Percentiles rank a stretch among this genome's conserved stretches.
These are phyloP conservation scores for Neurospora intermedia DNA, from an alignment of 495 filamentous ascomycete species.

Conservation along the genomic window DNA sequence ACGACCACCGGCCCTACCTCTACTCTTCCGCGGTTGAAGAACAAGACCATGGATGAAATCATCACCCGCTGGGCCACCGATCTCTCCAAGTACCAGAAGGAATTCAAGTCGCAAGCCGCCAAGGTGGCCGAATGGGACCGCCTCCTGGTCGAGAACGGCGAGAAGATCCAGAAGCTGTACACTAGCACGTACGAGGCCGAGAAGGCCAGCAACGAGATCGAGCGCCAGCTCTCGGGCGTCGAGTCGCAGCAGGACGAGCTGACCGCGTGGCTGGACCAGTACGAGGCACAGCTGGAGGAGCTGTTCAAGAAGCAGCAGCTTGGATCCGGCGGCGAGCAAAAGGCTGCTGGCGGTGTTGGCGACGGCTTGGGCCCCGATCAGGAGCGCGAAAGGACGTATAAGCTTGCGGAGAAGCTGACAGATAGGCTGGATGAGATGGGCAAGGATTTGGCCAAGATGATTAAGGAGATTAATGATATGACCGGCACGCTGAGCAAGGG, in stretches of 20 bases:
- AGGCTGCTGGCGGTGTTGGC: slow-evolving; percentile 27
- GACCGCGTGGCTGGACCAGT: slow-evolving; percentile 69
- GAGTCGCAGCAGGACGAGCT: slow-evolving; percentile 90
- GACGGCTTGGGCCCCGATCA: slow-evolving; percentile 76
- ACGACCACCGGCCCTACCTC: slow-evolving; percentile 71
- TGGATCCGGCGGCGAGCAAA: slow-evolving; percentile 18
- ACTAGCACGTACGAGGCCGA: slow-evolving; percentile 82
- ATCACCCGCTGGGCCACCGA: slow-evolving; percentile 96
- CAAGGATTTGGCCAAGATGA: slow-evolving; percentile 84
- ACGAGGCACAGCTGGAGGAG: slow-evolving; percentile 79
- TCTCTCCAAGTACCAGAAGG: slow-evolving; percentile 87
- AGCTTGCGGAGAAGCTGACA: slow-evolving; percentile 80
- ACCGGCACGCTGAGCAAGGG: slow-evolving; percentile 76
- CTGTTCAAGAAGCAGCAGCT: slow-evolving; percentile 58
- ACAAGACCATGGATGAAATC: slow-evolving; percentile 99
- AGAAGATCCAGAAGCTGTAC: slow-evolving; percentile 85
- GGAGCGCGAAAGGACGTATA: slow-evolving; percentile 89
- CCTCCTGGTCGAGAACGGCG: slow-evolving; percentile 78
- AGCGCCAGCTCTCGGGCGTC: slow-evolving; percentile 75
- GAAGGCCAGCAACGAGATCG: slow-evolving; percentile 78
- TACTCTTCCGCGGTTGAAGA: slow-evolving; percentile 81
- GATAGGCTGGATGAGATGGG: slow-evolving; percentile 84
- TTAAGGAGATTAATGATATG: slow-evolving; percentile 91
- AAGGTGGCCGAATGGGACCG: slow-evolving; percentile 88
- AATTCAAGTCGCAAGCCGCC: slow-evolving; percentile 80